phyloP scores from a whole-genome alignment of 2,329 filamentous ascomycete species.

The Xylariales sp. region DNA sequence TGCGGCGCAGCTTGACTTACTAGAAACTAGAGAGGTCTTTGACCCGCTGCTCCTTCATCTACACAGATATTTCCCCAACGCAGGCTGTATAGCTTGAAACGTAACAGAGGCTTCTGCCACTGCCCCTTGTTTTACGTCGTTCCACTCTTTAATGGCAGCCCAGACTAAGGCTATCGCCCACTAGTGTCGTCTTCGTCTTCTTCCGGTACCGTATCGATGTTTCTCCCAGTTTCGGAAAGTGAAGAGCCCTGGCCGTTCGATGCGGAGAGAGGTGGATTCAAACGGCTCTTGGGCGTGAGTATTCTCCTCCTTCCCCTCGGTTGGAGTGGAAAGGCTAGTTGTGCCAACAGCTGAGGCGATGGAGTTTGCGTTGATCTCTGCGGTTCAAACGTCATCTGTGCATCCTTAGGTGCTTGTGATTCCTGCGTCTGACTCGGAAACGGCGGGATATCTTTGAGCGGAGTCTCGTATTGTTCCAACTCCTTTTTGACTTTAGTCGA shows the following conservation, averaged over 20 bases:
- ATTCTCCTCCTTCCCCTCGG: background rate
- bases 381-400: too few relatives aligned
- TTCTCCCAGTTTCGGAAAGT: background rate
- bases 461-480: background rate
- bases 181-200: constrained; percentile 8
- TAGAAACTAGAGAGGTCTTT: too few relatives aligned
- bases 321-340: too few relatives aligned
- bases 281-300: constrained; percentile 1
- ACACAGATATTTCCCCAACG: too few relatives aligned
- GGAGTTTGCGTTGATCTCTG: too few relatives aligned
- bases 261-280: background rate
- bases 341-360: too few relatives aligned
- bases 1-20: too few relatives aligned
- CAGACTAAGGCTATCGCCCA: background rate
- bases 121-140: background rate
- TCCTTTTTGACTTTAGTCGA: constrained; percentile 1
- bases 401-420: background rate
- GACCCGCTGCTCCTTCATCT: too few relatives aligned
- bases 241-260: background rate
- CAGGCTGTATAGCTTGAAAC: background rate
- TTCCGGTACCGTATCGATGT: constrained; percentile 3
- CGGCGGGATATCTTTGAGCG: background rate
- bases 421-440: background rate
- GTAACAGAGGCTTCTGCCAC: background rate
- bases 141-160: background rate